A percentile compares a stretch with the other conserved stretches of the same genome.
Conservation (phyloP, 768 basidiomycete genomes). For the Boletus huronensis region DNA sequence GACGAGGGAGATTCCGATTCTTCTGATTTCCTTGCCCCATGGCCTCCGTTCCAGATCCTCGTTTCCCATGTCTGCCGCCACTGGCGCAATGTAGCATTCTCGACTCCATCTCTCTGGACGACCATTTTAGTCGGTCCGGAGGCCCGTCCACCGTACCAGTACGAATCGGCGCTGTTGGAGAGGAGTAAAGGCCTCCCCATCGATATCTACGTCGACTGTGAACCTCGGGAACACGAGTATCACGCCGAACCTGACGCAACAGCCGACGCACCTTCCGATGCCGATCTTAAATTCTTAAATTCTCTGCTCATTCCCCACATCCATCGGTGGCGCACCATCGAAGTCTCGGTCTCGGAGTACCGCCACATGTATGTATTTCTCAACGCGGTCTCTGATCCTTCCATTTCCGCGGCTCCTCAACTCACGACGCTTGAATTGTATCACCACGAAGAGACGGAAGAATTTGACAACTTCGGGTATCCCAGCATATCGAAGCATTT, state of each 20-base stretch:
- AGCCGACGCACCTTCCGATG: conserved; percentile 16
- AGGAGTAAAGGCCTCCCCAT: conserved; percentile 56
- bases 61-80: conserved; percentile 60
- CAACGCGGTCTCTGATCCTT: conserved; percentile 35
- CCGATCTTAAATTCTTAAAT: conserved; percentile 26
- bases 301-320: conserved; percentile 49
- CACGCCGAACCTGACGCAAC: conserved; percentile 22
- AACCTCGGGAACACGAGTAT: conserved; percentile 24
- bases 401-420: conserved; percentile 45
- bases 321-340: conserved; percentile 50
- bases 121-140: conserved; percentile 26
- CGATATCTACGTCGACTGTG: conserved; percentile 48
- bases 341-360: conserved; percentile 45
- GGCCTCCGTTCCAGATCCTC: conserved; percentile 45
- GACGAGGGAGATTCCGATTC: conserved; percentile 7
- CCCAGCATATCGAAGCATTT: conserved; percentile 36
- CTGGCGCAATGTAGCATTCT: conserved; percentile 54
- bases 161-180: conserved; percentile 43
- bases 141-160: conserved; percentile 41
- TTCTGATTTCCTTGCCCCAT: neutral
- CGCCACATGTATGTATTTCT: conserved; percentile 46
- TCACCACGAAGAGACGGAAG: conserved; percentile 48
- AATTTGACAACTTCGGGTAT: conserved; percentile 19
- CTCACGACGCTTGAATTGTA: conserved; percentile 55
- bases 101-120: conserved; percentile 57